Evolutionary conservation across 2,329 filamentous ascomycete genomes (phyloP), one percentile per base, ranked within the genome.

Genomic region (Aureobasidium sp.): DNA sequence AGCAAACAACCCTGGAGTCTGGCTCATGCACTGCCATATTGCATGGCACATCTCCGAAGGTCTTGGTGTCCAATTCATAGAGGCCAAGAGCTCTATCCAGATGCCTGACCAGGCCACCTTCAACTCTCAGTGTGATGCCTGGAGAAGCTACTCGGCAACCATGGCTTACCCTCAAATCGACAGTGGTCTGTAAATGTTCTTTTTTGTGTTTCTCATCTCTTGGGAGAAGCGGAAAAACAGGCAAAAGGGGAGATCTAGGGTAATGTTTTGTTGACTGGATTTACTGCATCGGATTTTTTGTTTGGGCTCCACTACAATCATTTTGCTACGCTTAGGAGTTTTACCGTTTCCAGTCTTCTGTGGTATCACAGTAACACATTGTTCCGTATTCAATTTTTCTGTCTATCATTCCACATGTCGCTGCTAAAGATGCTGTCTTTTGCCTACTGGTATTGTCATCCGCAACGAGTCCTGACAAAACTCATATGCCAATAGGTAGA

Each of bases 1-100:
- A 63, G 74, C 78, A 0, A 78, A 84, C 67, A 83, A 83, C 67
- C 81, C 81, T 0, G 82, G 53, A 13, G 26, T 46, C 6, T 57
- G 53, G 73, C 70, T 84, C 39, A 78, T 84, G 66, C 69, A 70
- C 50, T 69, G 67, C 72, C 82, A 85, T 70, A 82, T 85, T 59
- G 81, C 83, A 67, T 85, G 81, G 83, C 84, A 87, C 68, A 79
- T 85, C 24, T 78, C 78, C 69, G 82, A 83, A 75, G 84, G 84
- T 34, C 74, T 87, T 20, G 77, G 75, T 7, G 71, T 83, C 37
- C 79, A 84, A 68, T 83, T 84, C 66, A 65, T 84, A 10, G 83
- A 81, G 67, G 68, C 74, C 37, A 68, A 71, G 61, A 67, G 69
- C 26, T 63, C 71, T 53, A 74, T 77, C 56, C 60, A 43, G 0